Evolutionary conservation across 257 asterid genomes (phyloP).

Genomic region (Primulina tabacum): DNA sequence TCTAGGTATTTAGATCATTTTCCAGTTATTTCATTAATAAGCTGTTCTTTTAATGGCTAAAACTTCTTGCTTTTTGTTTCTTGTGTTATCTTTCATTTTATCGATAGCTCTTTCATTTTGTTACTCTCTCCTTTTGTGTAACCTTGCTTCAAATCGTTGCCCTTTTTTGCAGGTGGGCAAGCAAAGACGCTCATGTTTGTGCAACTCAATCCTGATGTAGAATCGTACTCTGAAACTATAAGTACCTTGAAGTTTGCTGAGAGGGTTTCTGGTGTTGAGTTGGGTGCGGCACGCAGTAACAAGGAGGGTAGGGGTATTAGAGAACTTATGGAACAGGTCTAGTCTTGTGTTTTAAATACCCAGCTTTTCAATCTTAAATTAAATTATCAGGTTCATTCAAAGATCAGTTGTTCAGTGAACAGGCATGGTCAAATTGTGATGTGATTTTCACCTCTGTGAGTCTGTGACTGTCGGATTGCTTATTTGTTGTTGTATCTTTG

Average conservation of each 20-base stretch:
- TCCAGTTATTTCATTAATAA: slow-evolving; percentile 10
- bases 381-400: too few relatives aligned
- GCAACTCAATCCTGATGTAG: slow-evolving; percentile 91
- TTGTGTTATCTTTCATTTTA: slow-evolving; percentile 12
- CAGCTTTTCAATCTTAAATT: background rate
- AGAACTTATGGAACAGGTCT: slow-evolving; percentile 96
- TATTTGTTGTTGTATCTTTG: background rate
- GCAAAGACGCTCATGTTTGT: slow-evolving; percentile 98
- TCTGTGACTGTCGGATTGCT: background rate
- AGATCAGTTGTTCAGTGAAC: background rate
- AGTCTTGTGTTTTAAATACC: slow-evolving; percentile 1
- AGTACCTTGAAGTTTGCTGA: slow-evolving; percentile 96
- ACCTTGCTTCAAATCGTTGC: background rate
- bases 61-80: background rate
- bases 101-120: slow-evolving; percentile 5
- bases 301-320: slow-evolving; percentile 85
- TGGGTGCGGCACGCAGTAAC: slow-evolving; percentile 90
- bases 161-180: slow-evolving; percentile 69
- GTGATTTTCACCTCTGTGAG: background rate
- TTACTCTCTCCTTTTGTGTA: slow-evolving; percentile 13
- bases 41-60: slow-evolving; percentile 6
- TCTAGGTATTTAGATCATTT: slow-evolving; percentile 52
- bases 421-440: background rate
- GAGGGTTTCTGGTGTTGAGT: slow-evolving; percentile 95
- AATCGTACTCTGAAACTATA: slow-evolving; percentile 80